Conservation (phyloP, 805 yeast genomes). For the Saturnispora ahearnii region DNA sequence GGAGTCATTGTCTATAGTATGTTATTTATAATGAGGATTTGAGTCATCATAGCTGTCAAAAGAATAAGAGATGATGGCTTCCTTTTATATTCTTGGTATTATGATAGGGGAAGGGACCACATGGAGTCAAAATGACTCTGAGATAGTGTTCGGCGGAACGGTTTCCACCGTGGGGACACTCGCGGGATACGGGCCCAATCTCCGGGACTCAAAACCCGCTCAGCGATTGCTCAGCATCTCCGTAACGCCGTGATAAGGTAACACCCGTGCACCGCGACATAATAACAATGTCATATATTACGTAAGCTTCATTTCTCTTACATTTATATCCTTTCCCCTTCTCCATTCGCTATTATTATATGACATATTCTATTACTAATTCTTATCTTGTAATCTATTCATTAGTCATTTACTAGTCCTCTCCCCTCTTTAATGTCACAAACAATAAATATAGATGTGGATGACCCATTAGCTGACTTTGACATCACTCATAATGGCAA, state of each 20-base stretch:
- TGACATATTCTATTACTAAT: too few species aligned
- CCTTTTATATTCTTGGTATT: neutral
- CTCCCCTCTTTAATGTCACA: neutral
- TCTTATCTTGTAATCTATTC: neutral
- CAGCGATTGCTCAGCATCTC: neutral
- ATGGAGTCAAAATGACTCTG: neutral
- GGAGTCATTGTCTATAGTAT: slow-evolving; percentile 17
- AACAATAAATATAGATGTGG: neutral
- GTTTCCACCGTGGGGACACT: neutral
- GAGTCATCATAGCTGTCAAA: too few species aligned
- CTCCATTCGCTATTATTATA: too few species aligned
- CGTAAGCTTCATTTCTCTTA: too few species aligned
- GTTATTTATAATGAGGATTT: neutral
- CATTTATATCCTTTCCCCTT: neutral
- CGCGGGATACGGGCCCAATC: neutral
- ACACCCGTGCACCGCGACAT: too few species aligned
- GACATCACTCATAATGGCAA: neutral
- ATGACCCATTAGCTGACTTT: slow-evolving; percentile 7
- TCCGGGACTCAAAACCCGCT: neutral
- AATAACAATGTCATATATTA: too few species aligned
- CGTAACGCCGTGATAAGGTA: neutral
- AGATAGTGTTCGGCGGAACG: neutral
- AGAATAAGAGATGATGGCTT: neutral
- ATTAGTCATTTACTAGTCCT: neutral
- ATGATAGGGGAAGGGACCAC: too few species aligned